Evolutionary conservation across 129 eudicot species (phyloP).

Genomic region (Heracleum sosnowskyi): DNA sequence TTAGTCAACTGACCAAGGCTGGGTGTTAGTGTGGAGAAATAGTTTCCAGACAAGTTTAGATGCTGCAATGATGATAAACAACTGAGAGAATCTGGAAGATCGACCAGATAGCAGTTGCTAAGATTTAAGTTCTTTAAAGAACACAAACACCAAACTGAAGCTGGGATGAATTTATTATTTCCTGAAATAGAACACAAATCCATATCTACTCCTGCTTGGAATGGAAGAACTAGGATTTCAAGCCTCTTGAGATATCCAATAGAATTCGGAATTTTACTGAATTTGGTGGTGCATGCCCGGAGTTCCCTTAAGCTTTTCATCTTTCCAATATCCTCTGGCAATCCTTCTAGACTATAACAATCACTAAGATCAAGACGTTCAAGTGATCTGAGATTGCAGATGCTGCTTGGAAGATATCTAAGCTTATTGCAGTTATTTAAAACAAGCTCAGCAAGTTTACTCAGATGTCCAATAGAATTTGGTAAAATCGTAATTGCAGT

Average conservation of each 20-base stretch:
- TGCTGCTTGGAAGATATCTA: background rate
- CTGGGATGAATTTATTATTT: background rate
- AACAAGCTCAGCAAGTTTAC: background rate
- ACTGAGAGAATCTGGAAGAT: background rate
- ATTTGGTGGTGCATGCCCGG: background rate
- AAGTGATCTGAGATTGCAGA: background rate
- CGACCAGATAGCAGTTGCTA: background rate
- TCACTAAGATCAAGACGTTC: background rate
- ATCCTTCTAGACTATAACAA: background rate
- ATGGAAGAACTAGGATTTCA: background rate
- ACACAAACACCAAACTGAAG: background rate
- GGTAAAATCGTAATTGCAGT: background rate
- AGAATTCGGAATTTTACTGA: background rate
- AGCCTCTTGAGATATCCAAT: background rate
- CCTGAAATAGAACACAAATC: no score
- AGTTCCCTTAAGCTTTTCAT: no score
- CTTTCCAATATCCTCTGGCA: background rate
- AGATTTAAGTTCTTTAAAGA: background rate
- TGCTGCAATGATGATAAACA: slow-evolving; percentile 2
- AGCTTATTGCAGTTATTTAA: background rate
- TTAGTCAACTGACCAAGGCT: background rate
- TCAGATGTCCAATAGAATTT: background rate
- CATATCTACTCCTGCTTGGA: background rate
- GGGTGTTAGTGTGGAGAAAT: background rate
- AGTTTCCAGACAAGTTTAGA: background rate